Evolutionary conservation across 148 eudicot species (phyloP), one percentile per base, ranked within the genome.

Genomic region (Cornus florida): DNA sequence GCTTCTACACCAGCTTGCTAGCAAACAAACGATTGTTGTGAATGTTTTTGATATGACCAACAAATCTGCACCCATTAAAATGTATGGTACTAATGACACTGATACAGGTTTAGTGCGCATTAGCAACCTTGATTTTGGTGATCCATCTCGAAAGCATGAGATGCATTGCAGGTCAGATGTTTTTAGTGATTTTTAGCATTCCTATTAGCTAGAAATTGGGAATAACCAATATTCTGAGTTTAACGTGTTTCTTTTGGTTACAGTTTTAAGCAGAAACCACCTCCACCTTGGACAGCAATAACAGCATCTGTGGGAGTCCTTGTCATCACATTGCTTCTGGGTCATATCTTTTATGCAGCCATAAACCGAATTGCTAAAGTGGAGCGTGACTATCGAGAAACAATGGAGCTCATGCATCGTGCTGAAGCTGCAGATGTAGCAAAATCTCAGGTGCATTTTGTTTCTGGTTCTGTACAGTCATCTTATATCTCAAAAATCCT

Each of bases 341-440:
- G 91, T 62, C 76, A 89, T 74, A 93, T 90, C 69, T 87, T 89
- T 72, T 79, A 87, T 84, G 93, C 84, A n/a, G 91, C 94, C 70
- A 86, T 89, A 62, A 85, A 81, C 79, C 84, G 84, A 79, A 93
- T 93, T 71, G 91, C 83, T 14, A 74, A 76, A 73, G 97, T 87
- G 65, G 97, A 91, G 83, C 83, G 71, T 67, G 93, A 87, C 67
- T 93, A 74, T 78, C 86, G 65, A 38, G 69, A 85, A 74, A 90
- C 93, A 94, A 89, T 67, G 80, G 86, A 72, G 86, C 93, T 93
- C 38, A 95, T 90, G 83, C 87, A 84, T 71, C 96, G 90, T 66
- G 98, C 98, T 60, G 98, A 95, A 88, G 96, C 94, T 82, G 98
- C 97, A 33, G 98, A 95, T 84, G 82, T 92, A 72, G 97, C 97